A percentile compares a stretch with the other conserved stretches of the same genome.
Conservation (phyloP, 495 filamentous ascomycete species). For the Daldinia childiae region DNA sequence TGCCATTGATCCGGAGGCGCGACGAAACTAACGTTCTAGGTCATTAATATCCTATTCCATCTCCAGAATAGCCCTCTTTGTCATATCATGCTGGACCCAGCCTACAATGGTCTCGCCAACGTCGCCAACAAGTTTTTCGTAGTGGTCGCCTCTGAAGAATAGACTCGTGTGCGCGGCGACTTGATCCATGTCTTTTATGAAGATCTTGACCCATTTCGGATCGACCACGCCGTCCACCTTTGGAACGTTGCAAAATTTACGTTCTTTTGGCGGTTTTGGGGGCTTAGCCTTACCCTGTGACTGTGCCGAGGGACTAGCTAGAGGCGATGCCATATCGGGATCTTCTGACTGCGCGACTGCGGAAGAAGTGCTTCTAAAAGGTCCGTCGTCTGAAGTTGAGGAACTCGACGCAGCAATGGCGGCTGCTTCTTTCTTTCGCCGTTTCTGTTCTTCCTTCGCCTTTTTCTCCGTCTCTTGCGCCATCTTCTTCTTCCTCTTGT, state of each 20-base stretch:
- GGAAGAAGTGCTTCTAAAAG: slow-evolving; percentile 34
- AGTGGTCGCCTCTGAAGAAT: slow-evolving; percentile 75
- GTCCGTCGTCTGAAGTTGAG: slow-evolving; percentile 33
- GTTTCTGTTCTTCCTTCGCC: slow-evolving; percentile 52
- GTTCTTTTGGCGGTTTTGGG: slow-evolving; percentile 61
- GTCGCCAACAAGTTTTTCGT: slow-evolving; percentile 80
- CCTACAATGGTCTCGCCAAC: slow-evolving; percentile 72
- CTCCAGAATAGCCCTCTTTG: slow-evolving; percentile 47
- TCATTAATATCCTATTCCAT: slow-evolving; percentile 15
- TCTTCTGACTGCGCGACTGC: slow-evolving; percentile 32
- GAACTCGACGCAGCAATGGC: slow-evolving; percentile 19
- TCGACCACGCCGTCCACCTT: slow-evolving; percentile 60
- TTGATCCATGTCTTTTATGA: slow-evolving; percentile 85
- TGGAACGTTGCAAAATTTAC: slow-evolving; percentile 83
- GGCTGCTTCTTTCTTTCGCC: slow-evolving; percentile 49
- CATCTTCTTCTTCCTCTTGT: slow-evolving; percentile 63
- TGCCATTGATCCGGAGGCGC: neutral
- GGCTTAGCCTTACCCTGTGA: slow-evolving; percentile 3
- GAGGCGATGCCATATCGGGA: neutral
- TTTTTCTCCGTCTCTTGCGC: slow-evolving; percentile 57
- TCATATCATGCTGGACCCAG: slow-evolving; percentile 73
- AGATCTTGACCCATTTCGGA: slow-evolving; percentile 75
- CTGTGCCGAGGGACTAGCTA: slow-evolving; percentile 6
- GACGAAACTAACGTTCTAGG: neutral
- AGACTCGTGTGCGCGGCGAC: slow-evolving; percentile 86